These are phyloP conservation scores for Stagonosporopsis cucurbitacearum DNA, from an alignment of 2,329 filamentous ascomycete species.

Conservation along the genomic window DNA sequence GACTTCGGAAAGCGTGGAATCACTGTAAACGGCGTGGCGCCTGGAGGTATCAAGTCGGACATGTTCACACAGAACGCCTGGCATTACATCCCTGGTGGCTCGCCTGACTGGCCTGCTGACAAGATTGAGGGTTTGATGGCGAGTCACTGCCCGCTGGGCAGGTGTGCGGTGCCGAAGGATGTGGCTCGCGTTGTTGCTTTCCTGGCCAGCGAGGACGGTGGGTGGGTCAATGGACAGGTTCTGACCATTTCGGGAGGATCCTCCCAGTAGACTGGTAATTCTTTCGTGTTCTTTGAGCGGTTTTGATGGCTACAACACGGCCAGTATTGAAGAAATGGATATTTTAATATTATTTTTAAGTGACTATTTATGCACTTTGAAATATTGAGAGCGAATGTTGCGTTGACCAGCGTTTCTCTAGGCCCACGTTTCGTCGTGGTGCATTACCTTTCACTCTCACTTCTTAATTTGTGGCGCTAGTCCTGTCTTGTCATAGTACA, in stretches of 20 bases:
- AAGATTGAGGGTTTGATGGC: constrained; percentile 60
- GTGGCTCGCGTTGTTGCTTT: constrained; percentile 52
- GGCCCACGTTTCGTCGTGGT: too few species aligned
- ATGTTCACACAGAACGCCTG: constrained; percentile 66
- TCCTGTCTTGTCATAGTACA: too few species aligned
- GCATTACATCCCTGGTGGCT: constrained; percentile 57
- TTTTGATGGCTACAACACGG: not conserved
- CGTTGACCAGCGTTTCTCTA: too few species aligned
- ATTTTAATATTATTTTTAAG: not conserved
- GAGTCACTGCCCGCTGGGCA: constrained; percentile 56
- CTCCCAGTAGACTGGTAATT: constrained; percentile 42
- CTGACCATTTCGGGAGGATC: constrained; percentile 52
- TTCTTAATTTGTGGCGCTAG: not conserved
- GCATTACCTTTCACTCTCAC: not conserved
- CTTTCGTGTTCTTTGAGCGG: not conserved
- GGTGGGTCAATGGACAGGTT: constrained; percentile 52
- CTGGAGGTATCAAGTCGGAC: constrained; percentile 76
- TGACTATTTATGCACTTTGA: not conserved
- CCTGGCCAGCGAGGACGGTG: constrained; percentile 49
- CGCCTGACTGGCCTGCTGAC: constrained; percentile 57
- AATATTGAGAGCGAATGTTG: not conserved
- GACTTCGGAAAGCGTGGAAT: constrained; percentile 72
- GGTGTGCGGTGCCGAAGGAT: constrained; percentile 57
- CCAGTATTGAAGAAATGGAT: not conserved
- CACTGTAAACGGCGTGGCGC: constrained; percentile 75